phyloP scores from a whole-genome alignment of 2,329 filamentous ascomycete species.

The Colletotrichum orbiculare region DNA sequence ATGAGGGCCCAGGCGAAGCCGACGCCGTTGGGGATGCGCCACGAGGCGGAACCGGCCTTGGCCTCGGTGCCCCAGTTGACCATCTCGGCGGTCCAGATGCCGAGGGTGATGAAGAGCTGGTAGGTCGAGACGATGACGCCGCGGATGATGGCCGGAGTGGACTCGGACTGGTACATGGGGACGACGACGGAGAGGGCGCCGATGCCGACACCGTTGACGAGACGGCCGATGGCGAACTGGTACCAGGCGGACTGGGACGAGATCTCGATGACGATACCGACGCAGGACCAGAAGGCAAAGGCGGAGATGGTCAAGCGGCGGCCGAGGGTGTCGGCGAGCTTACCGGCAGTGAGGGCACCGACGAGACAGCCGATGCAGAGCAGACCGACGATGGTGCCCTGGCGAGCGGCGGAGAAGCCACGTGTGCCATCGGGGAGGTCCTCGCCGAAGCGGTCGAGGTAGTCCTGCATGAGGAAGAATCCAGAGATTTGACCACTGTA shows the following conservation, averaged over 20 bases:
- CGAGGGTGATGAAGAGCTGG: slow-evolving; percentile 76
- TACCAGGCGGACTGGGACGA: slow-evolving; percentile 67
- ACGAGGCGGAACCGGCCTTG: slow-evolving; percentile 60
- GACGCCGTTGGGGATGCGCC: slow-evolving; percentile 72
- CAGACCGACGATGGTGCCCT: slow-evolving; percentile 73
- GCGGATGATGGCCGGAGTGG: slow-evolving; percentile 71
- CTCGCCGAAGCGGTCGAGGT: slow-evolving; percentile 63
- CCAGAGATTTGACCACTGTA: slow-evolving; percentile 68
- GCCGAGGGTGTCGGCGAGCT: slow-evolving; percentile 70
- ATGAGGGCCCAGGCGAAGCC: slow-evolving; percentile 66
- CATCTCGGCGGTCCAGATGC: slow-evolving; percentile 69
- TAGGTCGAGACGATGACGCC: slow-evolving; percentile 73
- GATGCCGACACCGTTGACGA: slow-evolving; percentile 74
- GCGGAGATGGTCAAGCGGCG: slow-evolving; percentile 71
- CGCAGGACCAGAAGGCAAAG: slow-evolving; percentile 70
- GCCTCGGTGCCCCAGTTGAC: slow-evolving; percentile 70
- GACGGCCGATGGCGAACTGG: slow-evolving; percentile 72
- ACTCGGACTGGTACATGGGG: slow-evolving; percentile 77
- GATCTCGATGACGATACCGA: slow-evolving; percentile 74
- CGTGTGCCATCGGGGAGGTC: slow-evolving; percentile 50
- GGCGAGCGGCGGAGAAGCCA: slow-evolving; percentile 67
- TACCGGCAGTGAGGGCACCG: slow-evolving; percentile 68
- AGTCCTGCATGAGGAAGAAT: slow-evolving; percentile 71
- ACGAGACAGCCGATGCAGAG: slow-evolving; percentile 69
- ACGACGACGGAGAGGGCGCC: slow-evolving; percentile 73